phyloP scores from a whole-genome alignment of 768 basidiomycete genomes.

The Kwoniella sp. region DNA sequence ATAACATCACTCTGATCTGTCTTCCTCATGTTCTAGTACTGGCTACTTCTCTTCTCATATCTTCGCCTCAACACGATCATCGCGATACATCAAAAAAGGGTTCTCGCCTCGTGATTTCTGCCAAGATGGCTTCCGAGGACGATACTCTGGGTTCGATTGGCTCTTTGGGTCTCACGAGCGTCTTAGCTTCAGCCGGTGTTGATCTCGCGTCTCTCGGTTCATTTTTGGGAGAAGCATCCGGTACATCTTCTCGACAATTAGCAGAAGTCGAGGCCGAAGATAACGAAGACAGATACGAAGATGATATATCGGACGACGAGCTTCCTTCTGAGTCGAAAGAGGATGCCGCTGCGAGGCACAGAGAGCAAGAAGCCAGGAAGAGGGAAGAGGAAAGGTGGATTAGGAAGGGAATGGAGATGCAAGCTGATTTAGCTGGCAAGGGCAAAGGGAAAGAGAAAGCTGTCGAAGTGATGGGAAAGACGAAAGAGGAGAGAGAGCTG shows the following conservation, averaged over 20 bases:
- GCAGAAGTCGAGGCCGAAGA: constrained; percentile 42
- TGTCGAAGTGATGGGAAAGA: constrained; percentile 7
- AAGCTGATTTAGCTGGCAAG: constrained; percentile 1
- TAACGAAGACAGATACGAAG: constrained; percentile 37
- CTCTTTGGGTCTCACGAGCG: constrained; percentile 30
- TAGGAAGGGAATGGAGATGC: constrained; percentile 21
- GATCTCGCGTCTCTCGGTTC: constrained; percentile 31
- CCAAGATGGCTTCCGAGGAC: constrained; percentile 29
- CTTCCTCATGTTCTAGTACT: background rate
- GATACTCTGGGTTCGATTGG: constrained; percentile 31
- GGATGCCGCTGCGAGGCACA: constrained; percentile 18
- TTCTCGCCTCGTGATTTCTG: too few relatives aligned
- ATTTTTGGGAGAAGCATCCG: constrained; percentile 24
- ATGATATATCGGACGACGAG: constrained; percentile 32
- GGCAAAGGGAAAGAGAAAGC: constrained; percentile 9
- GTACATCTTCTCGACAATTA: constrained; percentile 18
- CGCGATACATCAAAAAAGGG: background rate
- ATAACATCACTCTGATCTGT: background rate
- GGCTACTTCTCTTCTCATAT: background rate
- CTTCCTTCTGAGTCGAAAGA: constrained; percentile 25
- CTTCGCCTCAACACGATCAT: background rate
- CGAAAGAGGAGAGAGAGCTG: constrained; percentile 21
- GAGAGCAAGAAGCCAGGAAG: constrained; percentile 21
- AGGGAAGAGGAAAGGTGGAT: constrained; percentile 26
- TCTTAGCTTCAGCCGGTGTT: constrained; percentile 36